These are phyloP conservation scores for Trifolium repens DNA, from an alignment of 306 rosid species.

Conservation along the genomic window DNA sequence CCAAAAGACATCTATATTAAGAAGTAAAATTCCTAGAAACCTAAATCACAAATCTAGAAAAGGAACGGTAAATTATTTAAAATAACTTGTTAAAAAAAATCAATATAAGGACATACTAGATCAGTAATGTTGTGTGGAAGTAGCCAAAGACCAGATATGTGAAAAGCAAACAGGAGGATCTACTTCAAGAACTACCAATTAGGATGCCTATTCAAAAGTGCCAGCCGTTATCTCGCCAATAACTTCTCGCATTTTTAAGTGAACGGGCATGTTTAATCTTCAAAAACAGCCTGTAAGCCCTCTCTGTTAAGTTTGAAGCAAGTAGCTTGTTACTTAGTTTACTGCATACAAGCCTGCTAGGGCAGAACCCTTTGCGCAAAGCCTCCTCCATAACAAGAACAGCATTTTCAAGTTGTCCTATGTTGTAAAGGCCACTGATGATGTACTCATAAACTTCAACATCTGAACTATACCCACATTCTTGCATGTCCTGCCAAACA, in stretches of 20 bases:
- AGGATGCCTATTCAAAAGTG: conserved; percentile 62
- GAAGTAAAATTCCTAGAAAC: conserved; percentile 8
- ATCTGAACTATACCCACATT: conserved; percentile 73
- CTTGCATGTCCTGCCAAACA: conserved; percentile 90
- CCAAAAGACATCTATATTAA: background rate
- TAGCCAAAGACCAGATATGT: conserved; percentile 1
- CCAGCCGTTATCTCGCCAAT: conserved; percentile 90
- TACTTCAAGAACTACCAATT: background rate
- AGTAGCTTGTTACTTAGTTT: conserved; percentile 70
- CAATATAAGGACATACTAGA: conserved; percentile 18
- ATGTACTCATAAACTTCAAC: conserved; percentile 76
- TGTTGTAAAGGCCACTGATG: conserved; percentile 74
- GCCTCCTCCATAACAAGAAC: conserved; percentile 93
- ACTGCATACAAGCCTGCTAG: conserved; percentile 76
- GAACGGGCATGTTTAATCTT: conserved; percentile 75
- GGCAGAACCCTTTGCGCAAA: conserved; percentile 72
- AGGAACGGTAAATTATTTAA: conserved; percentile 13
- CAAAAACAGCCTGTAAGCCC: conserved; percentile 71
- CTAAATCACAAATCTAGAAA: conserved; percentile 1
- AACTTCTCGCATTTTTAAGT: conserved; percentile 60
- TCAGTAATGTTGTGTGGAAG: conserved; percentile 19
- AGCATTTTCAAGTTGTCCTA: conserved; percentile 86
- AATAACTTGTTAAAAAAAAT: background rate
- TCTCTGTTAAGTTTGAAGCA: conserved; percentile 62
- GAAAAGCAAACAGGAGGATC: conserved; percentile 23